Percentiles rank a stretch among this genome's conserved stretches.
phyloP scores from a whole-genome alignment of 108 stramenopile genomes.

The Skeletonema menzelii region DNA sequence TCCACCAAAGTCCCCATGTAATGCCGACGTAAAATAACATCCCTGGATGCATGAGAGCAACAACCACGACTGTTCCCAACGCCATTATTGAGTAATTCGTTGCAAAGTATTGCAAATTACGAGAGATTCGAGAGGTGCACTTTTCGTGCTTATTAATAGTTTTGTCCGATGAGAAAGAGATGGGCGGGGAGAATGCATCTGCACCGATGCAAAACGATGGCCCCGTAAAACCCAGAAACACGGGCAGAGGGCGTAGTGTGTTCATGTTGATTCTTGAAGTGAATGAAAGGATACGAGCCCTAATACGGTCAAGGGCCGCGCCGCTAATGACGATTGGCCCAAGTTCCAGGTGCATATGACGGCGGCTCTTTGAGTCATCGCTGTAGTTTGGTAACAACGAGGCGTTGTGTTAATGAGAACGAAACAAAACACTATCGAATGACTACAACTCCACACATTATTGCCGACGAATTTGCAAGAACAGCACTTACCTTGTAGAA shows the following conservation, averaged over 20 bases:
- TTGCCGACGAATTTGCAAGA: background rate
- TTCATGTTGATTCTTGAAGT: constrained; percentile 66
- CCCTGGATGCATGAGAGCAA: constrained; percentile 81
- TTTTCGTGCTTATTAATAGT: constrained; percentile 47
- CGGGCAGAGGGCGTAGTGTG: constrained; percentile 71
- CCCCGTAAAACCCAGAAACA: constrained; percentile 71
- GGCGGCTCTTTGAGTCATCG: constrained; percentile 24
- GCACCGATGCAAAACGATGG: constrained; percentile 74
- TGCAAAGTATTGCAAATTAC: constrained; percentile 81
- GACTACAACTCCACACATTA: background rate
- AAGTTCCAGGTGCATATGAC: constrained; percentile 30
- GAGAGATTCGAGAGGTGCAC: constrained; percentile 57
- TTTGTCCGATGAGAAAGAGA: constrained; percentile 53
- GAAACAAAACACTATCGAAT: background rate
- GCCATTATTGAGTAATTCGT: constrained; percentile 82
- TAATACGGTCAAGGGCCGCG: constrained; percentile 42
- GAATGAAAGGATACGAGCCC: constrained; percentile 35
- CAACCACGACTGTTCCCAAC: constrained; percentile 65
- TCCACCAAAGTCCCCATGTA: constrained; percentile 65
- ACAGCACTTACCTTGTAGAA: background rate
- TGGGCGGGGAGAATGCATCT: constrained; percentile 75
- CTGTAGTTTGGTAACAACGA: background rate
- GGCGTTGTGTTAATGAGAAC: background rate
- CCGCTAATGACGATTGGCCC: constrained; percentile 42
- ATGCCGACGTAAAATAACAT: constrained; percentile 71